phyloP scores from a whole-genome alignment of 345 rosid genomes.

The Sisymbrium altissimum region DNA sequence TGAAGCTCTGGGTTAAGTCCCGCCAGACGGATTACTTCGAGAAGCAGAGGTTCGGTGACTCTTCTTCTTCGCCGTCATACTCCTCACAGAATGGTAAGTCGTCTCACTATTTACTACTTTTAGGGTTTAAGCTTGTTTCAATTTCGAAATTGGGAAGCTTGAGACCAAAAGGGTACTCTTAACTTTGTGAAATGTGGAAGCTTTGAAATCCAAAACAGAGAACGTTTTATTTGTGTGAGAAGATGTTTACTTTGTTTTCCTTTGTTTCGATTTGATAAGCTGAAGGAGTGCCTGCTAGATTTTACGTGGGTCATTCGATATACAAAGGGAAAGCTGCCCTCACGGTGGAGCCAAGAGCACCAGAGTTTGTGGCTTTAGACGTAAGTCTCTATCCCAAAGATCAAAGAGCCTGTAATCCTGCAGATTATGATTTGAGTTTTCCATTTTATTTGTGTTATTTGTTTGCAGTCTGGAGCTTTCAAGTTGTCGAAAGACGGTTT shows the following conservation, averaged over 20 bases:
- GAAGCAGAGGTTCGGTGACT: constrained; percentile 39
- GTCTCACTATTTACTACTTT: not conserved
- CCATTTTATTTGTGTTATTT: not conserved
- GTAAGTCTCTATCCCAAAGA: constrained; percentile 35
- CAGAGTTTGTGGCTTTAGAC: constrained; percentile 72
- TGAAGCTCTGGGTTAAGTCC: constrained; percentile 44
- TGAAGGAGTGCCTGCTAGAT: constrained; percentile 50
- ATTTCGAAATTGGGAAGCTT: constrained; percentile 3
- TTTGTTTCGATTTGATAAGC: constrained; percentile 31
- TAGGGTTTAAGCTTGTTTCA: constrained; percentile 15
- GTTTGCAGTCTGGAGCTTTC: constrained; percentile 76
- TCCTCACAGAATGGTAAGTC: constrained; percentile 35
- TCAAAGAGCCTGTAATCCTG: not conserved
- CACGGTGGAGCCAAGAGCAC: constrained; percentile 75
- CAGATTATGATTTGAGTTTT: not conserved
- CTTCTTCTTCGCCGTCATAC: constrained; percentile 30
- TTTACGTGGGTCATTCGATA: constrained; percentile 78
- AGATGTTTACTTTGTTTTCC: constrained; percentile 4
- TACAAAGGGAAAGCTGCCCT: constrained; percentile 98
- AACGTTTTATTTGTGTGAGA: not conserved
- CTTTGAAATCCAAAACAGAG: not conserved
- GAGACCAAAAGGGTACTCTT: not conserved
- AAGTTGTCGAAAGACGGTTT: constrained; percentile 71
- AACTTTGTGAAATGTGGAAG: not conserved
- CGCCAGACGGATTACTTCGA: constrained; percentile 63